Conservation (phyloP, 495 filamentous ascomycete species). For the Delitschia confertaspora region DNA sequence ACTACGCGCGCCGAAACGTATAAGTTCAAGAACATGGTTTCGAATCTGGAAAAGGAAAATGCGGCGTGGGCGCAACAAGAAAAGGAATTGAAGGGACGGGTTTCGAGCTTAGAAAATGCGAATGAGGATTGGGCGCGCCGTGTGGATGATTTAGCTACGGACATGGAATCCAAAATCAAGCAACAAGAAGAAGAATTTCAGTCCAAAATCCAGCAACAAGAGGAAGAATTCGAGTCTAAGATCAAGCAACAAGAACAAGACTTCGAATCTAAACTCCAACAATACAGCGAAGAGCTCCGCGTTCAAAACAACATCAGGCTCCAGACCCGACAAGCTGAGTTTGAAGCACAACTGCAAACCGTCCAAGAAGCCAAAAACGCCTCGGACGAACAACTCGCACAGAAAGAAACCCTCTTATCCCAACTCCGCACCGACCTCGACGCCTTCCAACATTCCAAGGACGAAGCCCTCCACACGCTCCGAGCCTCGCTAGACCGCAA, state of each 20-base stretch:
- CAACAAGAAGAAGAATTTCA: constrained; percentile 14
- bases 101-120: too few relatives aligned
- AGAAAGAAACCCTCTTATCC: constrained; percentile 10
- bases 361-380: constrained; percentile 11
- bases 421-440: constrained; percentile 14
- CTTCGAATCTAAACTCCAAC: constrained; percentile 15
- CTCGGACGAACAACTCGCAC: constrained; percentile 1
- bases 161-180: background rate
- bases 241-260: constrained; percentile 12
- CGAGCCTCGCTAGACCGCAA: background rate
- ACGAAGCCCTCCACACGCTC: constrained; percentile 2
- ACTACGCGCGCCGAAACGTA: constrained; percentile 2
- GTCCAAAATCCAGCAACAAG: background rate
- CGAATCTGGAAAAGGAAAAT: constrained; percentile 4
- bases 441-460: constrained; percentile 9
- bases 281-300: constrained; percentile 15
- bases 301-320: constrained; percentile 17
- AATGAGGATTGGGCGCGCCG: too few relatives aligned
- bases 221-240: background rate
- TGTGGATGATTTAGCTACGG: too few relatives aligned
- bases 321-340: constrained; percentile 19
- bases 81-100: too few relatives aligned
- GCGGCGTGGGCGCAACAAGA: background rate
- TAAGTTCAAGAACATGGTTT: constrained; percentile 15
- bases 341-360: constrained; percentile 18